Evolutionary conservation across 768 basidiomycete species (phyloP), one percentile per base, ranked within the genome.

Genomic region (Nevesoporus exiguus): DNA sequence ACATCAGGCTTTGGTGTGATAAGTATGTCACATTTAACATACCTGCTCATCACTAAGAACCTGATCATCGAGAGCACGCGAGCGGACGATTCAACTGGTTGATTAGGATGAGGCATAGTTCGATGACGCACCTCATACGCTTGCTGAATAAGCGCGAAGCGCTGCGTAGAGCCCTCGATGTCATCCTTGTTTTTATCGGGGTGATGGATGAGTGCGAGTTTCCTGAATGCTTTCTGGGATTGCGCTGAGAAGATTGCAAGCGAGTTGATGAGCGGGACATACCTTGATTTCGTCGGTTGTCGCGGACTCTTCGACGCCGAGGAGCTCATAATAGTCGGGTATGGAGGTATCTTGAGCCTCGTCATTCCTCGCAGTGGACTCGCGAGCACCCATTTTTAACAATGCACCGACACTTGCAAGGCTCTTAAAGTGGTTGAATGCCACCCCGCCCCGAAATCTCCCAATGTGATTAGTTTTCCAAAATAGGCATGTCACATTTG

Each of bases 31-130:
- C 58, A 54, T 41, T 46, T 10, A 30, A 58, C 82, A 72, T 73
- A 92, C 93, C 81, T 98, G 93, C 56, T 95, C 92, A 69, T 98
- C 96, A 62, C 91, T 93, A 40, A 98, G 78, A 44, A 96, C 87
- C 92, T 93, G 39, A 47, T 42, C 43, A 25, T 30, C 37, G 37
- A 55, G 11, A 22, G 19, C 22, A 19, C 9, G 14, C 56, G 34
- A 55, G 37, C n/a, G 9, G 21, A 24, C 25, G 39, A 40, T 31
- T 27, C 19, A 36, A 45, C 41, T 13, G n/a, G 19, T 24, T 17
- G 34, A 36, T 36, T 15, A 36, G 5, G 8, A 6, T n/a, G n/a
- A 13, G 34, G 48, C 29, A n/a, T 27, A 37, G 22, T 31, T 3
- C 5, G 30, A 30, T 11, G 11, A 36, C 80, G 47, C 58, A 90